Evolutionary conservation across 106 monocot genomes (phyloP), one percentile per base, ranked within the genome.

Genomic region (Platanthera zijinensis): DNA sequence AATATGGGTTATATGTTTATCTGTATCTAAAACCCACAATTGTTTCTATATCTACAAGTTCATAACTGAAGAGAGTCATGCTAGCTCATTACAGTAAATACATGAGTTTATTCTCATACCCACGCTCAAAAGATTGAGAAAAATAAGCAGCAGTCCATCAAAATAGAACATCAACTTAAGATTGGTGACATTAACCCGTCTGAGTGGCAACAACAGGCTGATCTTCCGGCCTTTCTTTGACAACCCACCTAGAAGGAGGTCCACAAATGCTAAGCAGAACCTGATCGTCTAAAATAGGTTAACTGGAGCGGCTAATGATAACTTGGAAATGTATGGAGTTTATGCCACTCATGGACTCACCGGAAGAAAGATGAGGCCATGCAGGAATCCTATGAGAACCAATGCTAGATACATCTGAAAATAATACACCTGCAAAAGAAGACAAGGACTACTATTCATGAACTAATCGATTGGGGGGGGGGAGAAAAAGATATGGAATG

Each of bases 381-480:
- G 99, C 78, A 99, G 75, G 80, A 91, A 99, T 12, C 99, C 99
- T 18, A 99, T 86, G 25, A 99, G 71, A 17, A 99, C 94, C 78
- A 99, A 77, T 7, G 99, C 94, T 10, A 99, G 81, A 61, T 90
- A 99, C 94, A 99, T 94, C 71, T 99, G 85, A 30, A 99, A 99
- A 81, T 99, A 99, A 61, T 94, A 99, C 7, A 99, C 88, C 99
- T 99, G 88, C 46, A 78, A 83, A 69, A 62, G 52, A 6, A 75
- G 17, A 21, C 13, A 68, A 74, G 11, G 30, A 77, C 25, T 0
- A 28, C 28, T 46, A 12, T 19, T 39, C 9, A 63, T 14, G 18
- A 7, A 50, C 52, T 7, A 71, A 12, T 49, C 45, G 14, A 48
- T 22, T 21, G 51, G 49, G 53, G 54, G 48, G 46, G 10, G 51